Evolutionary conservation across 1,139 yeast genomes (phyloP).

Genomic region (Pichia sp.): DNA sequence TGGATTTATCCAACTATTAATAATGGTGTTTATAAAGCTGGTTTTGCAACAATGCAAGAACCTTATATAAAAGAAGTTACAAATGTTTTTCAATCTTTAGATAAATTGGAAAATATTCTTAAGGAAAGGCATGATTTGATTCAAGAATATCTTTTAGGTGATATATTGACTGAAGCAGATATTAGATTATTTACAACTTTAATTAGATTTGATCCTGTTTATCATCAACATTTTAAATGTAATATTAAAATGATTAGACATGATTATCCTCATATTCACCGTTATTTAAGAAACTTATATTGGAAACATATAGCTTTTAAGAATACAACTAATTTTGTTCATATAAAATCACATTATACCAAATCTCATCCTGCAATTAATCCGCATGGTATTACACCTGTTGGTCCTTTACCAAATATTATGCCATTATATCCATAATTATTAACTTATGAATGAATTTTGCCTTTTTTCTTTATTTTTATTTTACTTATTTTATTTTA

Average conservation of each 20-base stretch:
- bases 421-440: slow-evolving; percentile 31
- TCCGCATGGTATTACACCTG: slow-evolving; percentile 77
- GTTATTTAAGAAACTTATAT: slow-evolving; percentile 77
- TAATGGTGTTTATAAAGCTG: slow-evolving; percentile 92
- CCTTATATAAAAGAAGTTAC: slow-evolving; percentile 70
- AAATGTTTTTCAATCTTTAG: slow-evolving; percentile 63
- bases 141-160: slow-evolving; percentile 50
- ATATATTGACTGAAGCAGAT: slow-evolving; percentile 81
- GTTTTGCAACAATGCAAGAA: slow-evolving; percentile 80
- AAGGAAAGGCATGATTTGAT: slow-evolving; percentile 39
- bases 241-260: slow-evolving; percentile 75
- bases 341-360: slow-evolving; percentile 86
- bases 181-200: slow-evolving; percentile 78
- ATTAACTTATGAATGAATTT: not conserved
- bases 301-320: slow-evolving; percentile 72
- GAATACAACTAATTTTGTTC: slow-evolving; percentile 78
- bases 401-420: slow-evolving; percentile 83
- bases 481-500: not conserved
- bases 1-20: slow-evolving; percentile 84
- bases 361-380: slow-evolving; percentile 73
- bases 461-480: not conserved
- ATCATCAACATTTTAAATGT: slow-evolving; percentile 92
- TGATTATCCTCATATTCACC: slow-evolving; percentile 71
- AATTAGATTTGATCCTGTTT: slow-evolving; percentile 82
- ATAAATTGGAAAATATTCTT: slow-evolving; percentile 65